Conservation (phyloP, 1,139 yeast genomes). For the Magnusiomyces sp. region DNA sequence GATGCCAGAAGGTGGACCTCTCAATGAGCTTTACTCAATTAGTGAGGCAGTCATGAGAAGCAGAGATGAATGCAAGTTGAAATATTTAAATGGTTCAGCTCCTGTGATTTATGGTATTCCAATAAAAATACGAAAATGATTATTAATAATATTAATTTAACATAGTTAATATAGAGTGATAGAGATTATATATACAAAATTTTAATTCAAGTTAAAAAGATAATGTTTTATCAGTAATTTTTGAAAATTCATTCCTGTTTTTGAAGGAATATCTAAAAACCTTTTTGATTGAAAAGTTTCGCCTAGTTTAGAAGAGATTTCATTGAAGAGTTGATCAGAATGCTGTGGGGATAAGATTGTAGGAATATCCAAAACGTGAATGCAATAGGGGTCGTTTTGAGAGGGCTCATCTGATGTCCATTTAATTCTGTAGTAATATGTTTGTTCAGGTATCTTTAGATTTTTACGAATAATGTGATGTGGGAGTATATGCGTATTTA, state of each 20-base stretch:
- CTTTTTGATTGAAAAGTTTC: not conserved
- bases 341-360: not conserved
- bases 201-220: not conserved
- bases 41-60: conserved; percentile 49
- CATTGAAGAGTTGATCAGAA: not conserved
- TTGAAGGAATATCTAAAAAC: conserved; percentile 1
- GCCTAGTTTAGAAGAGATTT: not conserved
- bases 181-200: not conserved
- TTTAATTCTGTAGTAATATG: not conserved
- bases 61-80: conserved; percentile 55
- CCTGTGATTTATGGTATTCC: conserved; percentile 78
- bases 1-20: conserved; percentile 15
- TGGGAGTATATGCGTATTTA: not conserved
- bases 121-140: conserved; percentile 23
- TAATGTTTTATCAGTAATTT: not conserved
- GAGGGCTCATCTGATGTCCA: not conserved
- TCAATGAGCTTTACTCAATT: conserved; percentile 25
- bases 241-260: not conserved
- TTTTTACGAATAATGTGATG: not conserved
- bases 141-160: no score
- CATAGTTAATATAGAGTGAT: not conserved
- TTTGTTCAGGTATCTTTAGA: not conserved
- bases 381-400: not conserved
- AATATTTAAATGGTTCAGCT: conserved; percentile 70
- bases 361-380: not conserved